phyloP scores from a whole-genome alignment of 306 rosid genomes.

The Calophaca sinica region DNA sequence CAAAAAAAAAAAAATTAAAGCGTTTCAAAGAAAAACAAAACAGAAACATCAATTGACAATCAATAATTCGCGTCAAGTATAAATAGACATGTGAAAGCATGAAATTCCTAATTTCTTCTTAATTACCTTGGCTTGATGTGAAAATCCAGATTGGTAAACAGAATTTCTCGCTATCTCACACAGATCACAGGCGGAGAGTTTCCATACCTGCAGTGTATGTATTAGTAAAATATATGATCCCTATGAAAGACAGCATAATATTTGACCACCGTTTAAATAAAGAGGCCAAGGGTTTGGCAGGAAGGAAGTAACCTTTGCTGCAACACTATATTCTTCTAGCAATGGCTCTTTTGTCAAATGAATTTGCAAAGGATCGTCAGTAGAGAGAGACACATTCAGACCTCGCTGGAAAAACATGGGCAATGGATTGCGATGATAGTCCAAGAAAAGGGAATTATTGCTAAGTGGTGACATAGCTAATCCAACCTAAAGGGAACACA shows the following conservation, averaged over 20 bases:
- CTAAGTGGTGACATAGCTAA: constrained; percentile 84
- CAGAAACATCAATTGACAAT: background rate
- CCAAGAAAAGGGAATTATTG: constrained; percentile 88
- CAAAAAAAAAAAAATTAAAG: constrained; percentile 1
- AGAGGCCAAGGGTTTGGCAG: background rate
- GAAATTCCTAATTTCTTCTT: constrained; percentile 10
- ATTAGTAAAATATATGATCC: constrained; percentile 24
- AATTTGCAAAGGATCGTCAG: constrained; percentile 78
- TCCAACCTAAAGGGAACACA: constrained; percentile 64
- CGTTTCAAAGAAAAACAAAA: background rate
- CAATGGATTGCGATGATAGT: constrained; percentile 82
- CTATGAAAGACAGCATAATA: constrained; percentile 32
- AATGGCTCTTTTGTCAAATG: constrained; percentile 61
- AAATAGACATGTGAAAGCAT: background rate
- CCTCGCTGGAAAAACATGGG: constrained; percentile 90
- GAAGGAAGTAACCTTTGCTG: constrained; percentile 52
- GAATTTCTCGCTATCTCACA: constrained; percentile 91
- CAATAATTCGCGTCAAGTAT: background rate
- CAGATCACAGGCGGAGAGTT: constrained; percentile 82
- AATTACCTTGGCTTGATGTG: constrained; percentile 78
- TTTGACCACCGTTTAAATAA: constrained; percentile 23
- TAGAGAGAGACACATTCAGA: constrained; percentile 82
- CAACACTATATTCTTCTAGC: constrained; percentile 63
- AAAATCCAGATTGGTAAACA: constrained; percentile 92
- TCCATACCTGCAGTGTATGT: constrained; percentile 73